Evolutionary conservation across 345 rosid genomes (phyloP).

Genomic region (Eucalyptus marginata): DNA sequence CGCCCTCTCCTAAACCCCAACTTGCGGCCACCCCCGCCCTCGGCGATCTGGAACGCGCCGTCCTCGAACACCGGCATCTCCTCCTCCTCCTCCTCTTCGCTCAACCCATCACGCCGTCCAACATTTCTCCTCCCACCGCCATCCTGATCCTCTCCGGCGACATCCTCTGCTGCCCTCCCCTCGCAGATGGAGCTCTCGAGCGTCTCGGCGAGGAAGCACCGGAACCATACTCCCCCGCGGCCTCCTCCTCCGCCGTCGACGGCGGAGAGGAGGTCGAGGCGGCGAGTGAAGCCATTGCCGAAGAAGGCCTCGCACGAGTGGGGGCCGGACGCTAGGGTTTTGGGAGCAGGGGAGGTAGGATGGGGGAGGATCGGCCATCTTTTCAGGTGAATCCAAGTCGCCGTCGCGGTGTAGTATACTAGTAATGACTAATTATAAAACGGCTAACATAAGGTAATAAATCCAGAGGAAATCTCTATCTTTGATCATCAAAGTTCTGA

Average conservation of each 20-base stretch:
- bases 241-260: not conserved
- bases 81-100: constrained; percentile 44
- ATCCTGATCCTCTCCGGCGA: constrained; percentile 50
- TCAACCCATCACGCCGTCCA: constrained; percentile 56
- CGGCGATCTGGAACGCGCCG: constrained; percentile 61
- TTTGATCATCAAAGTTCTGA: too few species aligned
- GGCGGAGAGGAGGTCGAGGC: constrained; percentile 39
- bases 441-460: too few species aligned
- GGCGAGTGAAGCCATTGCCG: constrained; percentile 67
- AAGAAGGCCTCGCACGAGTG: constrained; percentile 73
- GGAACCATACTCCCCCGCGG: constrained; percentile 31
- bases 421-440: not conserved
- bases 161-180: constrained; percentile 72
- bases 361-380: constrained; percentile 70
- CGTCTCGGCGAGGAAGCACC: constrained; percentile 60
- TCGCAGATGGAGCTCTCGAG: constrained; percentile 69
- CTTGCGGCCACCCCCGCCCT: not conserved
- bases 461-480: not conserved
- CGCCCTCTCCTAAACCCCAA: not conserved
- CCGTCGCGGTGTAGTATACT: not conserved
- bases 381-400: constrained; percentile 16
- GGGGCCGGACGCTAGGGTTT: constrained; percentile 1
- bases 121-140: constrained; percentile 66
- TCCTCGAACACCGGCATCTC: constrained; percentile 56
- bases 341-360: constrained; percentile 76